Conservation (phyloP, 2,329 filamentous ascomycete genomes). For the Pleurostoma richardsiae region DNA sequence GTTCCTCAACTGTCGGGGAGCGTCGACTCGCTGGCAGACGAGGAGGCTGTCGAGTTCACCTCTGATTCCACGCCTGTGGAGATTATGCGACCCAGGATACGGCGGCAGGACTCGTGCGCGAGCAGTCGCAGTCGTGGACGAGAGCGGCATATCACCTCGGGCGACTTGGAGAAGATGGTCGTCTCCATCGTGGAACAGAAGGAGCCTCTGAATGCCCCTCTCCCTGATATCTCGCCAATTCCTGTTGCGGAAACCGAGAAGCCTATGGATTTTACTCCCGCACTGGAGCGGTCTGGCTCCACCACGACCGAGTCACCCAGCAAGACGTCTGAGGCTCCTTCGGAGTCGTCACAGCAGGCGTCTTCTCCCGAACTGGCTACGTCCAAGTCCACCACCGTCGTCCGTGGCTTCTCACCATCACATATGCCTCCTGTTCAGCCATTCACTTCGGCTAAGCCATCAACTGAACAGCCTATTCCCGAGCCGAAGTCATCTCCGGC, state of each 20-base stretch:
- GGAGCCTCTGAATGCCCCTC: slow-evolving; percentile 54
- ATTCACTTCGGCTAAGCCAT: slow-evolving; percentile 39
- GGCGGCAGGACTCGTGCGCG: slow-evolving; percentile 65
- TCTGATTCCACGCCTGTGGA: slow-evolving; percentile 50
- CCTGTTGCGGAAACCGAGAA: slow-evolving; percentile 42
- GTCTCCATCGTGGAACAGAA: slow-evolving; percentile 88
- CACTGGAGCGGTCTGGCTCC: slow-evolving; percentile 35
- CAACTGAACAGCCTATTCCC: slow-evolving; percentile 54
- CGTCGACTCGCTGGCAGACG: slow-evolving; percentile 68
- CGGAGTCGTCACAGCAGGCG: slow-evolving; percentile 27
- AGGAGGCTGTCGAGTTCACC: slow-evolving; percentile 57
- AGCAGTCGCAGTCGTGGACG: slow-evolving; percentile 66
- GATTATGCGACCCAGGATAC: slow-evolving; percentile 62
- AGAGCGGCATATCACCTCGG: slow-evolving; percentile 87
- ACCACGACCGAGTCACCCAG: slow-evolving; percentile 44
- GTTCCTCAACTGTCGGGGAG: slow-evolving; percentile 72
- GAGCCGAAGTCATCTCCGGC: slow-evolving; percentile 52
- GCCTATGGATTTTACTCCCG: slow-evolving; percentile 17
- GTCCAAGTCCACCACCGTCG: slow-evolving; percentile 56
- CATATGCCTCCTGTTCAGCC: slow-evolving; percentile 49
- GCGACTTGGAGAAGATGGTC: slow-evolving; percentile 91
- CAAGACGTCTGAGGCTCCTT: slow-evolving; percentile 58
- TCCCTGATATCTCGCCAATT: slow-evolving; percentile 35
- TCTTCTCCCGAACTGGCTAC: slow-evolving; percentile 44
- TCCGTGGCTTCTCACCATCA: slow-evolving; percentile 81